Evolutionary conservation across 2,329 filamentous ascomycete species (phyloP).

Genomic region (Trichophyton schoenleinii): DNA sequence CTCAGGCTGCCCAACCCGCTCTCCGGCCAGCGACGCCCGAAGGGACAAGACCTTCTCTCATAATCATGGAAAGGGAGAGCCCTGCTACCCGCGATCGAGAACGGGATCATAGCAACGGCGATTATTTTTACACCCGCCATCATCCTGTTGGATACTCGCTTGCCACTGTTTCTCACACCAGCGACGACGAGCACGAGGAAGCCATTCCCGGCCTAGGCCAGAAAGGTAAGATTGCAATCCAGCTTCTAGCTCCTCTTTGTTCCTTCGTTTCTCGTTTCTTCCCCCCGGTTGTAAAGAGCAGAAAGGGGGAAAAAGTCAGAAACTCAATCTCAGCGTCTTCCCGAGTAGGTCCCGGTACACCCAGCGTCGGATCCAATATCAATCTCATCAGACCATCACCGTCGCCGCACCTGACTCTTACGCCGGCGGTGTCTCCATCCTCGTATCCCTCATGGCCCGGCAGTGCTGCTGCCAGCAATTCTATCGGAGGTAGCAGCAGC

Average conservation of each 20-base stretch:
- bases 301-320: background rate
- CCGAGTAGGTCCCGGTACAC: background rate
- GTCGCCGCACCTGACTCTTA: background rate
- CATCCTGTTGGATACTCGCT: background rate
- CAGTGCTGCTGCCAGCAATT: conserved; percentile 3
- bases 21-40: background rate
- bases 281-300: background rate
- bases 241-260: background rate
- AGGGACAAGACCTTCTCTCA: background rate
- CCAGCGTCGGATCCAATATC: background rate
- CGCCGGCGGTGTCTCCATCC: background rate
- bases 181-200: background rate
- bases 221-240: background rate
- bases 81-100: background rate
- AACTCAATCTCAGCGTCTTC: background rate
- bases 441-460: conserved; percentile 12
- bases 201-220: background rate
- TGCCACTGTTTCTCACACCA: background rate
- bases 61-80: background rate
- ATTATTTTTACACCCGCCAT: conserved; percentile 1
- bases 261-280: background rate
- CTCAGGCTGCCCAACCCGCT: background rate
- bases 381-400: background rate
- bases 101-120: background rate
- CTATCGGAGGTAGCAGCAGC: conserved; percentile 1